phyloP scores from a whole-genome alignment of 2,329 filamentous ascomycete genomes.

The Fonsecaea pugnacius region DNA sequence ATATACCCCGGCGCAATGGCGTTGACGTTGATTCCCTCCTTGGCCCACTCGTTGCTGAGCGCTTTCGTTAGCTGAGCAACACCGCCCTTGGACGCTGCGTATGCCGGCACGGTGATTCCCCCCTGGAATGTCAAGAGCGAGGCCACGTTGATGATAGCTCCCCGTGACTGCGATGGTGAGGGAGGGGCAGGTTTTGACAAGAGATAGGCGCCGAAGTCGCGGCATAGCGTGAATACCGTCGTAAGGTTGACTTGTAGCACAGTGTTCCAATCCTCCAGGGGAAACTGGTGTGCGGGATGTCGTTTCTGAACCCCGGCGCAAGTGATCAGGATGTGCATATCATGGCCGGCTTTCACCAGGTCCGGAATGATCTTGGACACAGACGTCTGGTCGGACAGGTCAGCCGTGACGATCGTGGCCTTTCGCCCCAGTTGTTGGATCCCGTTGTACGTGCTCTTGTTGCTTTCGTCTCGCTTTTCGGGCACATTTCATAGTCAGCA shows the following conservation, averaged over 20 bases:
- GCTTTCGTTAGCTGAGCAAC: conserved; percentile 84
- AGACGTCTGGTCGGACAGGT: conserved; percentile 49
- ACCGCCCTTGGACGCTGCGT: conserved; percentile 83
- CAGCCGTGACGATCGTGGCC: conserved; percentile 50
- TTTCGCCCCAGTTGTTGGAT: conserved; percentile 46
- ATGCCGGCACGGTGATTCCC: conserved; percentile 84
- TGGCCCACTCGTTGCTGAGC: conserved; percentile 82
- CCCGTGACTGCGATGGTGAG: conserved; percentile 22
- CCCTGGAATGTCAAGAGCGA: conserved; percentile 83
- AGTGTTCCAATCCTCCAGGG: conserved; percentile 75
- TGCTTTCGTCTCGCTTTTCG: conserved; percentile 58
- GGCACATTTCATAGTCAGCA: not conserved
- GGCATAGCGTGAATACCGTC: conserved; percentile 76
- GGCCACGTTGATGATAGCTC: conserved; percentile 77
- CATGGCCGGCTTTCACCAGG: conserved; percentile 49
- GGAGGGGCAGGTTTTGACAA: conserved; percentile 57
- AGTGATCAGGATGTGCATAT: conserved; percentile 80
- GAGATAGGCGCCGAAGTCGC: conserved; percentile 80
- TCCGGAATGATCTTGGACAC: conserved; percentile 49
- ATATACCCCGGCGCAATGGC: conserved; percentile 90
- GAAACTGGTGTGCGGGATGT: conserved; percentile 75
- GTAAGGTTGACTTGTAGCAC: conserved; percentile 87
- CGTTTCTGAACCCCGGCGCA: conserved; percentile 84
- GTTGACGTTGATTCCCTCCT: conserved; percentile 80
- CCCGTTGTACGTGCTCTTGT: conserved; percentile 48